These are phyloP conservation scores for Eucalyptus erythrocorys DNA, from an alignment of 345 rosid genomes.

Conservation along the genomic window DNA sequence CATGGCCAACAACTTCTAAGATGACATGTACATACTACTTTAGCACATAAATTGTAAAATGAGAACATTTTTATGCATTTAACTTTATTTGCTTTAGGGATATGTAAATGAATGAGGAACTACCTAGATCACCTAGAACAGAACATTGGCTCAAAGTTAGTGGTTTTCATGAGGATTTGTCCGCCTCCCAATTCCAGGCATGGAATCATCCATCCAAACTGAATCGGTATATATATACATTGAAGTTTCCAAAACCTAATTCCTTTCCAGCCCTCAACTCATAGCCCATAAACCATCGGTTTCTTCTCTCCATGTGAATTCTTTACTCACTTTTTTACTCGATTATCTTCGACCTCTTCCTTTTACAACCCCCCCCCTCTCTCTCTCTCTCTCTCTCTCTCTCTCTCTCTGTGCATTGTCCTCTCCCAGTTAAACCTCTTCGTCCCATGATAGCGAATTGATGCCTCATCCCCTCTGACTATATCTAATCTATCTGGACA, in stretches of 20 bases:
- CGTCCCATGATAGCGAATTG: neutral
- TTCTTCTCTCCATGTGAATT: neutral
- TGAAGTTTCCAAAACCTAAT: neutral
- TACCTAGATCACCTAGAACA: rapidly evolving
- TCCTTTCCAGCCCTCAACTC: neutral
- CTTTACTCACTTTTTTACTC: neutral
- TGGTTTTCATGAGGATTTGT: rapidly evolving
- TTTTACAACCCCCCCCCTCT: neutral
- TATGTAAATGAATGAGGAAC: too few species aligned
- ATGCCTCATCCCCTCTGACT: neutral
- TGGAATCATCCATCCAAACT: too few species aligned
- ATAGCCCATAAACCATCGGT: neutral
- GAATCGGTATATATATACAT: too few species aligned
- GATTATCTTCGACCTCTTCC: neutral
- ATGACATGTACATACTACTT: neutral
- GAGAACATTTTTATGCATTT: neutral
- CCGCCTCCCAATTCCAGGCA: rapidly evolving
- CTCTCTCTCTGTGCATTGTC: neutral
- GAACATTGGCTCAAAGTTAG: rapidly evolving
- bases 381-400: neutral
- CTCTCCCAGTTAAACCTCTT: neutral
- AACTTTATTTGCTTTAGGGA: neutral
- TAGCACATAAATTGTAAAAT: neutral
- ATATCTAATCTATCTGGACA: neutral
- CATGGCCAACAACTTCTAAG: neutral